Evolutionary conservation across 2,329 filamentous ascomycete genomes (phyloP), one percentile per base, ranked within the genome.

Genomic region (Alternaria sp.): DNA sequence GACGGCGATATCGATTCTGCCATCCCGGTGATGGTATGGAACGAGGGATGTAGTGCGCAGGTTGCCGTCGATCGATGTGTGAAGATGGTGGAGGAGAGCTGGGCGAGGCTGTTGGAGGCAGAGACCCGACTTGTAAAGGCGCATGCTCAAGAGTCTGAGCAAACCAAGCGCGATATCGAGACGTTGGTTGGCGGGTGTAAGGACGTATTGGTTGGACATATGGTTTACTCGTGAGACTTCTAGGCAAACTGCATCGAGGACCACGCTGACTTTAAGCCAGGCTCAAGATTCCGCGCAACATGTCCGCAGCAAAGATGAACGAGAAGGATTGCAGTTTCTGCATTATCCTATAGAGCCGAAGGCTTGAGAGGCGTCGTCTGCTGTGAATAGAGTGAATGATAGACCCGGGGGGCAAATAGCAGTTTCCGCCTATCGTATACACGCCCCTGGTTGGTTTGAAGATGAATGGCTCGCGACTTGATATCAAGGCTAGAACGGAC

Each of bases 181-280:
- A 57, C 46, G 9, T 21, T 66, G 25, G 19, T 64, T n/a, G 54
- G 58, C 8, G 61, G 30, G 5, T 64, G 57, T 21, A 64, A 65
- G 15, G 61, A 66, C 32, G 32, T 66, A 8, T 15, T 66, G 57
- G 57, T 64, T 9, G 64, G 61, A 32, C 63, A 65, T 30, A 65
- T 65, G 60, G 19, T 55, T 23, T 65, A 65, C n/a, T 57, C 58
- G 49, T 52, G 30, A 32, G 26, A 12, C 23, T 10, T 15, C 7
- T 10, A 9, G 23, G 40, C 25, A 26, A 36, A 21, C 6, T 59
- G 30, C 50, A 12, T 47, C 5, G 9, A 25, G 21, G n/a, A 60
- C 21, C 12, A 36, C 15, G 50, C n/a, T 55, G 44, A 52, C 30
- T 25, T 52, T 2, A 36, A 15, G n/a, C 49, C 15, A 52, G 49